phyloP scores from a whole-genome alignment of 1,284 basidiomycete species.

The Irpex rosettiformis region DNA sequence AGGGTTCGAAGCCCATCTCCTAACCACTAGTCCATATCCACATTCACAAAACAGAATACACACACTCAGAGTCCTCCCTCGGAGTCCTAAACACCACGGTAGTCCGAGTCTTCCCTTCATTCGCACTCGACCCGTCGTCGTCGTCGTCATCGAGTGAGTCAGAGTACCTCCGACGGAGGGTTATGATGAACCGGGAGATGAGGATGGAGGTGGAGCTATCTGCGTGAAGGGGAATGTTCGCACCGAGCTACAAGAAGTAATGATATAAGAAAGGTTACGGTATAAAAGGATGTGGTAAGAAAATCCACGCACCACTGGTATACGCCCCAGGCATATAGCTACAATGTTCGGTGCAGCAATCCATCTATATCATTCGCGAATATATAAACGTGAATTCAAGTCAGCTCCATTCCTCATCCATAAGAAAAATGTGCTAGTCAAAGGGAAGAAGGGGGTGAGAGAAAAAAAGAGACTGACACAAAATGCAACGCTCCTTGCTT shows the following conservation, averaged over 20 bases:
- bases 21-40: too few species aligned
- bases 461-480: background rate
- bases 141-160: background rate
- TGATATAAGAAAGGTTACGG: background rate
- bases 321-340: background rate
- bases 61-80: background rate
- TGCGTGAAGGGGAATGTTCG: background rate
- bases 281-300: background rate
- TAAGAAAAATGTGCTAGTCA: background rate
- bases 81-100: background rate
- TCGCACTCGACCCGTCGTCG: background rate
- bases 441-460: too few species aligned
- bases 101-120: background rate
- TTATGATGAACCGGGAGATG: background rate
- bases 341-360: background rate
- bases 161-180: background rate
- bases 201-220: background rate
- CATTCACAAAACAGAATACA: background rate
- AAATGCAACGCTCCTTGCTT: background rate
- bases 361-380: too few species aligned
- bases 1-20: too few species aligned
- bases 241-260: background rate
- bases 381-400: background rate
- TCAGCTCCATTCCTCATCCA: background rate
- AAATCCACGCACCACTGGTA: background rate